Evolutionary conservation across 129 eudicot species (phyloP), one percentile per base, ranked within the genome.

Genomic region (Ambrosia trifida): DNA sequence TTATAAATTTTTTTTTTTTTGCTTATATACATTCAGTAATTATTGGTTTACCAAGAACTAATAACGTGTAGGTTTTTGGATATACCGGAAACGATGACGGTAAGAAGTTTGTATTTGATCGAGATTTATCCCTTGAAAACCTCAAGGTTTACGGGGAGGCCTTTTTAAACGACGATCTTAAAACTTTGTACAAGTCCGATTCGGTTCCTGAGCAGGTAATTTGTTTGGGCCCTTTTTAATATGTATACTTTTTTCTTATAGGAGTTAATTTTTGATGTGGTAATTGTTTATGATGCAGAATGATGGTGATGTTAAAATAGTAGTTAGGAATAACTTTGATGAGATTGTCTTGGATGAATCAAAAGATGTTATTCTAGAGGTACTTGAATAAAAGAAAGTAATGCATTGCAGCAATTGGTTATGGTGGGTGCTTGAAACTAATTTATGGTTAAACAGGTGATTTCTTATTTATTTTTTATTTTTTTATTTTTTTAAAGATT

Each of bases 361-460:
- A 2, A 94, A 90, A 79, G 99, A 94, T 75, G 99, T 94, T 72
- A 96, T 94, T 64, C 83, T 94, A 61, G 94, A 94, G 99, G 97
- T 94, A 82, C 62, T 16, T 19, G 7, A 62, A 30, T 36, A 41
- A 13, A 36, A 6, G 59, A n/a, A n/a, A n/a, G n/a, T 50, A 47
- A 40, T 41, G 28, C 4, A n/a, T 20, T 31, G 7, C 41, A 43
- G 7, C 50, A 10, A 38, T 38, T 65, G 35, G 18, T 74, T 50
- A 52, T 49, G 63, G 47, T 64, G 17, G 11, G 53, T 28, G 52
- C 57, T 58, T n/a, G 0, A 19, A 50, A n/a, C 6, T 61, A 54
- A 7, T 18, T 58, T 8, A 11, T 50, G 20, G 83, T 73, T 38
- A 18, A 33, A 47, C 69, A n/a, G n/a, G n/a, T n/a, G n/a, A n/a